phyloP scores from a whole-genome alignment of 2,329 filamentous ascomycete genomes.

The Fusarium dlaminii region DNA sequence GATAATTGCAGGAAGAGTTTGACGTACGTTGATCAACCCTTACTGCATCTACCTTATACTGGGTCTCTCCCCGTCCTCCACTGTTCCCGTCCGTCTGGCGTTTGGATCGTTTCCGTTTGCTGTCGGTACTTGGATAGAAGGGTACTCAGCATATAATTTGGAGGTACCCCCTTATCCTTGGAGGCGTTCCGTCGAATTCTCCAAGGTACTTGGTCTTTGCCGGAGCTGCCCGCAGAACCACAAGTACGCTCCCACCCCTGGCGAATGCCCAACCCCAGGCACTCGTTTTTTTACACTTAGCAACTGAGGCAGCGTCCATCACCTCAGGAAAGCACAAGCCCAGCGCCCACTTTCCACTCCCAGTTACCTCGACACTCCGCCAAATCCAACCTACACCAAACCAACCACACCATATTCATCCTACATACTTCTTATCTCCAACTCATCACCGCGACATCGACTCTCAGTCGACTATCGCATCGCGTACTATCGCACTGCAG shows the following conservation, averaged over 20 bases:
- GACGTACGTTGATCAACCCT: constrained; percentile 1
- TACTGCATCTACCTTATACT: constrained; percentile 4
- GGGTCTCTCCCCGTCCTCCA: constrained; percentile 27
- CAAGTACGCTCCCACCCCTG: constrained; percentile 36
- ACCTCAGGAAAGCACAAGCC: constrained; percentile 37
- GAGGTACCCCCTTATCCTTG: constrained; percentile 22
- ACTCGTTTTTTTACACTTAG: constrained; percentile 32
- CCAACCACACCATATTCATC: constrained; percentile 39
- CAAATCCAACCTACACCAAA: constrained; percentile 40
- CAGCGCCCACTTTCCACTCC: constrained; percentile 40
- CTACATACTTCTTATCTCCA: constrained; percentile 29
- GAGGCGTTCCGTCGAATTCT: constrained; percentile 19
- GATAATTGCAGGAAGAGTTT: not conserved
- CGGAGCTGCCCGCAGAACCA: not conserved
- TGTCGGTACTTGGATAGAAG: constrained; percentile 19
- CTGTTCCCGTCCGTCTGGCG: constrained; percentile 26
- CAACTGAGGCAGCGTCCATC: constrained; percentile 27
- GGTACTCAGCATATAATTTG: constrained; percentile 27
- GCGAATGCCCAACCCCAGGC: constrained; percentile 26
- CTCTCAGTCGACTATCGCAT: constrained; percentile 35
- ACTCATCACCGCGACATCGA: constrained; percentile 39
- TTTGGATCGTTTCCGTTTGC: constrained; percentile 30
- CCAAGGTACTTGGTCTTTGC: constrained; percentile 20
- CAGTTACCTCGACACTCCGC: constrained; percentile 39
- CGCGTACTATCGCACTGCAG: constrained; percentile 19